Evolutionary conservation across 768 basidiomycete genomes (phyloP).

Genomic region (Boletus reticuloceps): DNA sequence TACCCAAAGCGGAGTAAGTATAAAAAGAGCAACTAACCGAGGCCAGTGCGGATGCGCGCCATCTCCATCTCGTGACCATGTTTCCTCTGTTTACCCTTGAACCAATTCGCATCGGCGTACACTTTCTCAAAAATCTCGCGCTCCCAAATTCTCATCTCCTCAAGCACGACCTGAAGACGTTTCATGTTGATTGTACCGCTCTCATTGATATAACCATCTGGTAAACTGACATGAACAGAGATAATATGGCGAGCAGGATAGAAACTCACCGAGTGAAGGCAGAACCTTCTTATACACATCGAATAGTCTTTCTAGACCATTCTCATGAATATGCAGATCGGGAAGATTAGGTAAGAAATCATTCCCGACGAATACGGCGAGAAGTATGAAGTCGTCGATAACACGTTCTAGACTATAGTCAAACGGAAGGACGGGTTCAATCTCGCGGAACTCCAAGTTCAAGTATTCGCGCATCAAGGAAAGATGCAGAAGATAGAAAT

Average conservation of each 20-base stretch:
- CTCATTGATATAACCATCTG: slow-evolving; percentile 94
- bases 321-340: slow-evolving; percentile 96
- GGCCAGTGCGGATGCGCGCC: slow-evolving; percentile 52
- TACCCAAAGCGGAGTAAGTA: background rate
- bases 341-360: slow-evolving; percentile 97
- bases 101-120: slow-evolving; percentile 87
- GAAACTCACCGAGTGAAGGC: slow-evolving; percentile 60
- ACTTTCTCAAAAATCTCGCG: slow-evolving; percentile 90
- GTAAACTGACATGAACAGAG: background rate
- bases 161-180: slow-evolving; percentile 80
- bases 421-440: slow-evolving; percentile 68
- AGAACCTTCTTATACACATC: slow-evolving; percentile 93
- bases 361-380: slow-evolving; percentile 97
- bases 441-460: slow-evolving; percentile 87
- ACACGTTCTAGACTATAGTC: slow-evolving; percentile 87
- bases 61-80: slow-evolving; percentile 64
- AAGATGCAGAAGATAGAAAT: slow-evolving; percentile 93
- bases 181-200: slow-evolving; percentile 76
- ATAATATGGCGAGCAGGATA: background rate
- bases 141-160: slow-evolving; percentile 89
- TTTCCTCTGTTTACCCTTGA: slow-evolving; percentile 88
- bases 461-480: slow-evolving; percentile 96
- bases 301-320: slow-evolving; percentile 89
- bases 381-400: slow-evolving; percentile 96
- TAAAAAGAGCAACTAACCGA: slow-evolving; percentile 49